Conservation (phyloP, 2,329 filamentous ascomycete species). For the Venturia effusa region DNA sequence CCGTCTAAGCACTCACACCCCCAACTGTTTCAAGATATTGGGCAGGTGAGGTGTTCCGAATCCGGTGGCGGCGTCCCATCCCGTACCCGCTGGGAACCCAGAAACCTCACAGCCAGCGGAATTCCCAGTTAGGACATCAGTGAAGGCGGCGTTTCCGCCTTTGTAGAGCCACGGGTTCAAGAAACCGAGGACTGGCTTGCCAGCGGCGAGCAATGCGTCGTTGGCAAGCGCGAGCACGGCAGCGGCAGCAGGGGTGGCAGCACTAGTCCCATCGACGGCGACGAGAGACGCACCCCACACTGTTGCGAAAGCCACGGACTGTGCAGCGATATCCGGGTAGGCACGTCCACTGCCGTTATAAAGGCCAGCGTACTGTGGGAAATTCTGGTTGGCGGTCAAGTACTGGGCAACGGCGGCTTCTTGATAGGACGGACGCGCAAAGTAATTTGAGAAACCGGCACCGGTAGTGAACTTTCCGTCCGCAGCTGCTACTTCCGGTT, state of each 20-base stretch:
- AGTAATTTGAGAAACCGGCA: conserved; percentile 36
- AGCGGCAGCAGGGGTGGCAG: conserved; percentile 37
- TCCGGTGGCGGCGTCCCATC: conserved; percentile 40
- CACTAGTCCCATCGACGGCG: conserved; percentile 9
- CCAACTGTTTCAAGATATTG: conserved; percentile 9
- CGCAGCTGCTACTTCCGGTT: conserved; percentile 18
- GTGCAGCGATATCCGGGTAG: conserved; percentile 13
- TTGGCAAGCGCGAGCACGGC: conserved; percentile 47
- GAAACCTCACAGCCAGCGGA: conserved; percentile 22
- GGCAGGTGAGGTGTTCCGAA: conserved; percentile 31
- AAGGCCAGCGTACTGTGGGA: conserved; percentile 4
- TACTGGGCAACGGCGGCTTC: conserved; percentile 8
- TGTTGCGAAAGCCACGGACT: conserved; percentile 4
- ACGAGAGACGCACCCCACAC: not conserved
- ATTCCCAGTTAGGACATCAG: conserved; percentile 22
- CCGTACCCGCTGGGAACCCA: conserved; percentile 22
- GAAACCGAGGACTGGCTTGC: conserved; percentile 39
- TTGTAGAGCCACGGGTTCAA: conserved; percentile 45
- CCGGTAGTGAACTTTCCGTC: conserved; percentile 17
- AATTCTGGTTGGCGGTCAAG: conserved; percentile 1
- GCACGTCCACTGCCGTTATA: conserved; percentile 12
- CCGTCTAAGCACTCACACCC: not conserved
- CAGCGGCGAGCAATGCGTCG: conserved; percentile 38
- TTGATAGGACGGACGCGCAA: conserved; percentile 18
- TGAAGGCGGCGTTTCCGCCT: conserved; percentile 15